Base-by-base conservation (phyloP, 2,329 filamentous ascomycete genomes). In the Fusarium subtropicale region DNA sequence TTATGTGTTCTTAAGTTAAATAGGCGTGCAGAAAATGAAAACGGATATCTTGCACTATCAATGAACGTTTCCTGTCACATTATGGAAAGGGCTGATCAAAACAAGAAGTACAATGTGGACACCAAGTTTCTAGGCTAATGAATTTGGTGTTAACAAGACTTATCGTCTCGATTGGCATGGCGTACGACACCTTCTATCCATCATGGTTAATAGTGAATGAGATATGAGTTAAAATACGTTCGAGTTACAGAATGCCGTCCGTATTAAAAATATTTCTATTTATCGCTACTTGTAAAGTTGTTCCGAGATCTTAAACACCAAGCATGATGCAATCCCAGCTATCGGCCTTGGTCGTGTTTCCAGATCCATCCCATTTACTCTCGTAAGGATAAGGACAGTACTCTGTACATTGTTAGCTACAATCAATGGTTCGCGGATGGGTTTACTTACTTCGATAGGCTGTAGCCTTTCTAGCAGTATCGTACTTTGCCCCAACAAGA, bases 321-420 rank as follows among this genome's bases (percentile, higher is more conserved):
- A 42, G 36, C 4, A 38, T 7, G 7, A 44, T 16, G 15, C 57
- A 63, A 6, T 13, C 15, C 60, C 57, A 63, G 28, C 57, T 63
- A 1, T 28, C 24, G 2, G 30, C 48, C 31, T 48, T 9, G 1
- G 42, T 48, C 1, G 57, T 48, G 6, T 62, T 38, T 33, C 57
- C 57, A 47, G 30, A 56, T 18, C 57, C 42, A 33, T 62, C 30
- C 60, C 60, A 63, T 16, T 33, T 62, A 2, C 57, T 62, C 18
- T 63, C 48, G 7, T 33, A 63, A 0, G 48, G 60, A 5, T 63
- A 63, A 7, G 60, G 60, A 22, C 60, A 63, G 13, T 62, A 56
- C 13, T 55, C 60, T 63, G 7, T 1, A 2, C 2, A 7, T 15
- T 1, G 2, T 63, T 30, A 63, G 60, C 4, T 10, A 22, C 2